A percentile compares a stretch with the other conserved stretches of the same genome.
phyloP scores from a whole-genome alignment of 495 filamentous ascomycete species.

The Cladorrhinum samala region DNA sequence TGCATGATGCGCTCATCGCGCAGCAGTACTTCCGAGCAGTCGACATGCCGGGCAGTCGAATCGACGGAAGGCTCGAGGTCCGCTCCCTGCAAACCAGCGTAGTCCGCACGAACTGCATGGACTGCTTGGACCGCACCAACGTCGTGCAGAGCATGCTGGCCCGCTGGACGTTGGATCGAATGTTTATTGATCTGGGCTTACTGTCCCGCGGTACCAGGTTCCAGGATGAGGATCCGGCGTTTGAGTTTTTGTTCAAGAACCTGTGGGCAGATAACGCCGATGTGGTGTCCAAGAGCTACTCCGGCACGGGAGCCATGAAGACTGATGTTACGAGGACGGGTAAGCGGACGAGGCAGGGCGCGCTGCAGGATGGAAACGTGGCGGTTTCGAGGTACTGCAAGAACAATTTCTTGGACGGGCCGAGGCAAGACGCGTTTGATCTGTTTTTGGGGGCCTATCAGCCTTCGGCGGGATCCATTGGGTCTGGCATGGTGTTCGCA shows the following conservation, averaged over 20 bases:
- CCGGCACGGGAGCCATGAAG: slow-evolving; percentile 91
- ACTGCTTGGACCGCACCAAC: slow-evolving; percentile 96
- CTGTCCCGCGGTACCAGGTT: slow-evolving; percentile 62
- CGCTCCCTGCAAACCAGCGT: slow-evolving; percentile 76
- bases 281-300: slow-evolving; percentile 84
- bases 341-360: slow-evolving; percentile 73
- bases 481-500: slow-evolving; percentile 63
- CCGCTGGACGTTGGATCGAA: slow-evolving; percentile 76
- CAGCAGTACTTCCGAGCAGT: slow-evolving; percentile 92
- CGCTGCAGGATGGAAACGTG: slow-evolving; percentile 73
- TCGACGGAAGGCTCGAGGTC: slow-evolving; percentile 65
- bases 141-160: slow-evolving; percentile 95
- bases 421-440: slow-evolving; percentile 91
- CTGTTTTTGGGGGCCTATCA: slow-evolving; percentile 83
- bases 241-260: slow-evolving; percentile 87
- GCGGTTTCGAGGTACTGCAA: slow-evolving; percentile 75
- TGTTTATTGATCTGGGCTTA: slow-evolving; percentile 75
- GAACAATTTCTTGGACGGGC: slow-evolving; percentile 91
- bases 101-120: slow-evolving; percentile 97
- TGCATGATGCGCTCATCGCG: slow-evolving; percentile 61
- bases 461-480: slow-evolving; percentile 57
- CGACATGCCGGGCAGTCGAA: slow-evolving; percentile 63
- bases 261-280: slow-evolving; percentile 98
- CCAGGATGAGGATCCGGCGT: slow-evolving; percentile 63
- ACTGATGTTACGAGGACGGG: slow-evolving; percentile 92